These are phyloP conservation scores for Spathaspora sp. DNA, from an alignment of 805 yeast species.

Conservation along the genomic window DNA sequence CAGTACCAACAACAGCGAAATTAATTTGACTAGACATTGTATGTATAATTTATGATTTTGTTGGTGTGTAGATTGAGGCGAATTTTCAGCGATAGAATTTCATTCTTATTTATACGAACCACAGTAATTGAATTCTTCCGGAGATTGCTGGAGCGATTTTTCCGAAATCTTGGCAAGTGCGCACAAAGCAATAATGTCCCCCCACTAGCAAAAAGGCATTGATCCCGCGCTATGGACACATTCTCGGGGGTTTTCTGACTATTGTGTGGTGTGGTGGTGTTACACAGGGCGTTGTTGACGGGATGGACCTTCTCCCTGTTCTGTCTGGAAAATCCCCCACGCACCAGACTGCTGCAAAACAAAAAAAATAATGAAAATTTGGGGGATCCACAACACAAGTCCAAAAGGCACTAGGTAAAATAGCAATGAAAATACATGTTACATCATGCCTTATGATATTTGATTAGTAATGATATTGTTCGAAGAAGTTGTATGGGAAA, in stretches of 20 bases:
- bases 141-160: not conserved
- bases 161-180: not conserved
- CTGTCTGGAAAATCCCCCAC: not conserved
- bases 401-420: not conserved
- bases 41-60: not conserved
- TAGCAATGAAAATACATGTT: not conserved
- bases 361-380: not conserved
- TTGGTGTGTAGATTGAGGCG: not conserved
- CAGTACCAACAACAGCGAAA: constrained; percentile 74
- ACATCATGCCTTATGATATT: not conserved
- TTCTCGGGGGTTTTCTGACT: not conserved
- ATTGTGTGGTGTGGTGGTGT: not conserved
- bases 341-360: not conserved
- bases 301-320: not conserved
- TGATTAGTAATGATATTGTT: not conserved
- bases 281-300: not conserved
- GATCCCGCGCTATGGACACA: not conserved
- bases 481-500: not conserved
- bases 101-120: not conserved
- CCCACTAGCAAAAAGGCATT: not conserved
- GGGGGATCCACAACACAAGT: not conserved
- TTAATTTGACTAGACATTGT: constrained; percentile 27
- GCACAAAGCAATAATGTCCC: not conserved
- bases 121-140: not conserved
- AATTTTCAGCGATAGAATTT: not conserved